phyloP scores from a whole-genome alignment of 1,284 basidiomycete genomes.

The Gymnopus androsaceus region DNA sequence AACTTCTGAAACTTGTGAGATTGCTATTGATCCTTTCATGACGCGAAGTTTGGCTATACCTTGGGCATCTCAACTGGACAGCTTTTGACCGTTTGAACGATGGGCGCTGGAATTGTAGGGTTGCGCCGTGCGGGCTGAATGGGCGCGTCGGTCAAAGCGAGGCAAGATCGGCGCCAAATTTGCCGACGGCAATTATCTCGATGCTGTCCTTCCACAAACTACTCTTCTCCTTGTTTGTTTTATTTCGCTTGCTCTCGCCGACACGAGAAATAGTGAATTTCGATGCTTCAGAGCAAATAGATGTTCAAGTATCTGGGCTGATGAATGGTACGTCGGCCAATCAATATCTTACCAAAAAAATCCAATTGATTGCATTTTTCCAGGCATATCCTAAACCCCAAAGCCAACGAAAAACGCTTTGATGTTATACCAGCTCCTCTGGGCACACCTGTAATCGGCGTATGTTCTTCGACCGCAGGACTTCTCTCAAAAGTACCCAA shows the following conservation, averaged over 20 bases:
- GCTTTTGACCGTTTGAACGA: no score
- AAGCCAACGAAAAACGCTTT: slow-evolving; percentile 26
- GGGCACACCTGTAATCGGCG: slow-evolving; percentile 35
- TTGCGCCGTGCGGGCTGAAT: no score
- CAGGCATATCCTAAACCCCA: slow-evolving; percentile 7
- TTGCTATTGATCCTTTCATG: no score
- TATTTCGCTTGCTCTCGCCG: slow-evolving; percentile 36
- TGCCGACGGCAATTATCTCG: not conserved
- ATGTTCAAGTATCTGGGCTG: slow-evolving; percentile 28
- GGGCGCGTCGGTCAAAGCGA: no score
- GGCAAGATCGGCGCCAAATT: no score
- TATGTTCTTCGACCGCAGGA: slow-evolving; percentile 32
- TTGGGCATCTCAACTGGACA: no score
- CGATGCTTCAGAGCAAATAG: slow-evolving; percentile 30
- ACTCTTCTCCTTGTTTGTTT: slow-evolving; percentile 18
- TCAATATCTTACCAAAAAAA: not conserved
- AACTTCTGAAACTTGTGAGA: no score
- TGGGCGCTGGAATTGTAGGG: no score
- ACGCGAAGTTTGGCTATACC: no score
- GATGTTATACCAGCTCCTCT: slow-evolving; percentile 46
- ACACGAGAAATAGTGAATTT: slow-evolving; percentile 73
- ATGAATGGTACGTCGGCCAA: slow-evolving; percentile 39
- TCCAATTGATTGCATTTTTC: not conserved
- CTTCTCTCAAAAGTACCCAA: slow-evolving; percentile 20
- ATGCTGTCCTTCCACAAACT: not conserved